Base-by-base conservation (phyloP, 2,329 filamentous ascomycete genomes). In the Torrubiellomyces zombiae region DNA sequence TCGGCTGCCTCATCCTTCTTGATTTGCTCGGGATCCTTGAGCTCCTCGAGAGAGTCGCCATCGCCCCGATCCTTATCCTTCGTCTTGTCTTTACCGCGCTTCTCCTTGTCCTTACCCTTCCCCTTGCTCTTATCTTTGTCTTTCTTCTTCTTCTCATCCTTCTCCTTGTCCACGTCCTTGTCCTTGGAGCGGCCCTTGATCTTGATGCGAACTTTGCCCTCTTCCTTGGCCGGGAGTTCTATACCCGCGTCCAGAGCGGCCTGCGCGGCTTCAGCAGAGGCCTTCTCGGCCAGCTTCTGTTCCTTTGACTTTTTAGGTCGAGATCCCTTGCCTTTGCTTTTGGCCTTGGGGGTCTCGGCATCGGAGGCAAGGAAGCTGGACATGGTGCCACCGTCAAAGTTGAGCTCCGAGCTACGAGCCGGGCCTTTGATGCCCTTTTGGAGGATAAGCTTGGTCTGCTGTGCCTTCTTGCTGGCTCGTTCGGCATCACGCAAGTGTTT, bases 231-330 rank as follows among this genome's bases (percentile, higher is more conserved):
- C 6, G 57, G 53, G 12, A 78, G 59, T 37, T 82, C 77, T 37
- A 82, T 72, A 27, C 79, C 78, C 25, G 78, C 75, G 38, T 86
- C 79, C 23, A 85, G 50, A 11, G 80, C 82, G 32, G 79, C 78
- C 47, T 92, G 86, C 5, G 82, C 86, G 30, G 81, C 80, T 36
- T 86, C 82, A 15, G 86, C 86, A 12, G 76, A 77, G 42, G 74
- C 69, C 49, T 80, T 80, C 45, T 82, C 73, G n/a, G 72, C 75
- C 41, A 79, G 68, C 51, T 83, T 85, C 51, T 79, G 77, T 45
- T 79, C 74, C 45, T 80, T 94, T 11, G 83, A 92, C 52, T 95
- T 95, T 53, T 92, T 85, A 0, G 78, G 79, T 3, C 86, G 66
- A 6, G 72, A 63, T 21, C 72, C 71, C 65, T 21, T 62, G 56